Percentiles rank a stretch among this genome's conserved stretches.
These are phyloP conservation scores for Cytospora schulzeri DNA, from an alignment of 2,329 filamentous ascomycete species.

Conservation along the genomic window DNA sequence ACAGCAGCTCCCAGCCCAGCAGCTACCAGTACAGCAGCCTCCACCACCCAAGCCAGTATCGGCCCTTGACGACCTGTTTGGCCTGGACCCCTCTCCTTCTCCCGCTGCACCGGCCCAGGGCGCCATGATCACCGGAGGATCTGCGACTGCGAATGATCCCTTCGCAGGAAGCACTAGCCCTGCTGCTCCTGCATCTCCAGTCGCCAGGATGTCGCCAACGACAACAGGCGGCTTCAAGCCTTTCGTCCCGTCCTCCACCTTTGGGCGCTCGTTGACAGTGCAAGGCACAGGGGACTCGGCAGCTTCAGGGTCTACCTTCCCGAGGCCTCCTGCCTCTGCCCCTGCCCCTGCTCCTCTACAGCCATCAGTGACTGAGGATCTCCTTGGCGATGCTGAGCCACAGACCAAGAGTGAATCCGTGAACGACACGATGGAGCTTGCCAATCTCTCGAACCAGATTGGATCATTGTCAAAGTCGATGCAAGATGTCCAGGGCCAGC, in stretches of 20 bases:
- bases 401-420: slow-evolving; percentile 85
- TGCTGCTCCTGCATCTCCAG: slow-evolving; percentile 55
- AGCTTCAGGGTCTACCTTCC: slow-evolving; percentile 45
- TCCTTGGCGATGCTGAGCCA: slow-evolving; percentile 87
- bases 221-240: slow-evolving; percentile 71
- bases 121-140: slow-evolving; percentile 73
- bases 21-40: slow-evolving; percentile 42
- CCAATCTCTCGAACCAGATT: slow-evolving; percentile 95
- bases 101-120: slow-evolving; percentile 57
- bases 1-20: slow-evolving; percentile 31
- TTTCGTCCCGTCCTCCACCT: slow-evolving; percentile 89
- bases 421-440: slow-evolving; percentile 86
- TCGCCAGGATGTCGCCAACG: slow-evolving; percentile 49
- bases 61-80: slow-evolving; percentile 91
- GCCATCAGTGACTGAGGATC: slow-evolving; percentile 69
- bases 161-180: slow-evolving; percentile 57
- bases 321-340: slow-evolving; percentile 33
- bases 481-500: slow-evolving; percentile 87
- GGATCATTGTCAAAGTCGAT: slow-evolving; percentile 89
- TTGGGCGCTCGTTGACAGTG: slow-evolving; percentile 78
- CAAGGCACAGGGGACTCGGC: slow-evolving; percentile 71
- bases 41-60: slow-evolving; percentile 52
- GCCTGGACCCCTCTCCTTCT: slow-evolving; percentile 70
- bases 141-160: slow-evolving; percentile 57
- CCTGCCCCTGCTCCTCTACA: slow-evolving; percentile 32